A percentile compares a stretch with the other conserved stretches of the same genome.
phyloP scores from a whole-genome alignment of 345 rosid species.

The Arabidopsis thaliana region TAIR10.1 NC_003074.8:3144501-3145000 shows the following conservation, averaged over 20 bases:
- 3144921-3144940: slow-evolving; percentile 9
- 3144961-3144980: slow-evolving; percentile 14
- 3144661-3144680: no score
- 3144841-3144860: slow-evolving; percentile 14
- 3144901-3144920: slow-evolving; percentile 5
- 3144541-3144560: neutral
- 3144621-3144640: neutral
- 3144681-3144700: no score
- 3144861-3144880: slow-evolving; percentile 31
- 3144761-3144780: no score
- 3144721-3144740: no score
- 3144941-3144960: slow-evolving; percentile 2
- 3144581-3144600: neutral
- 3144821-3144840: neutral
- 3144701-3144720: no score
- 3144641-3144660: neutral
- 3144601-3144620: neutral
- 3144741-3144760: no score
- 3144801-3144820: no score
- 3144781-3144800: no score
- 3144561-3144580: neutral
- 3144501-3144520: slow-evolving; percentile 29
- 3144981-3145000: neutral
- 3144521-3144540: slow-evolving; percentile 24
- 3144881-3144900: slow-evolving; percentile 24